Evolutionary conservation across 768 basidiomycete genomes (phyloP), one percentile per base, ranked within the genome.

Genomic region (Serendipita vermifera): DNA sequence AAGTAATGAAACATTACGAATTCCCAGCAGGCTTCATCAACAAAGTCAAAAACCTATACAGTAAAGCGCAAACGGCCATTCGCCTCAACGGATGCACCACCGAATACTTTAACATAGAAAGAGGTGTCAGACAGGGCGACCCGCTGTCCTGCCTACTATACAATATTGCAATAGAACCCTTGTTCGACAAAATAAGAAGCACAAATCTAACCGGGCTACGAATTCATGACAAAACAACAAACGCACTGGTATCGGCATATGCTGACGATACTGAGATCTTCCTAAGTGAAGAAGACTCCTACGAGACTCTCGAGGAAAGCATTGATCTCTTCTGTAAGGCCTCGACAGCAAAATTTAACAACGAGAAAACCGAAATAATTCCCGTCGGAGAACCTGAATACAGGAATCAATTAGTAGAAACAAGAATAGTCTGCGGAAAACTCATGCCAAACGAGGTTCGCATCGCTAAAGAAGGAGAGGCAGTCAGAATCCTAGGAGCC

Each of bases 261-360:
- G 58, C 58, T 4, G 68, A 69, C 38, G 66, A 69, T 33, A 68
- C 69, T 0, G 62, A 60, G 1, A 54, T 62, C 0, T 69, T 60
- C 55, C 57, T 69, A 2, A 54, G 59, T 0, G 3, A 54, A 0
- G 6, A 27, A 0, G 70, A 71, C 48, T 29, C 58, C 14, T 62
- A 59, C 29, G 13, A 11, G 3, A 46, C 26, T 13, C 57, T 64
- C 0, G 13, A 56, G 35, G 11, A 54, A 0, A 64, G 65, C 0
- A 58, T 67, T 0, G 56, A 60, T 0, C 57, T 13, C 5, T 66
- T 66, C 65, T 66, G 65, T 35, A 3, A 27, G 24, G 65, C 66
- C 4, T 60, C 66, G 0, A 51, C 60, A 0, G 65, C 65, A 0
- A 64, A 60, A 15, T 66, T 66, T 59, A 66, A 66, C 39, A 38